Base-by-base conservation (phyloP, 805 yeast genomes). In the Myxozyma geophila region DNA sequence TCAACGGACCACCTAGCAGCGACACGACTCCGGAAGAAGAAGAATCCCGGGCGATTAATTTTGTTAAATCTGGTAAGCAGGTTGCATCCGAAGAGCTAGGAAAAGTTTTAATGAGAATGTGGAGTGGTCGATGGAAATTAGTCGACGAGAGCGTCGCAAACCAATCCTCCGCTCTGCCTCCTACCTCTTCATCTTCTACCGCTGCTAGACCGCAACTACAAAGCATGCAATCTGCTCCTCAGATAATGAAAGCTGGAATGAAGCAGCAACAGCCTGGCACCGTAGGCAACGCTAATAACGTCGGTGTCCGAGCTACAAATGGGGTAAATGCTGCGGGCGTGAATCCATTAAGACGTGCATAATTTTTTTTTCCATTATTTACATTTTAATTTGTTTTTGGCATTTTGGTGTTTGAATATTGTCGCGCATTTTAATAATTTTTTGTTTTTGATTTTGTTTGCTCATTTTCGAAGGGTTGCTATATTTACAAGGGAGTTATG, bases 61-160 rank as follows among this genome's bases (percentile, higher is more conserved):
- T 54, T 47, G 46, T 59, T 35, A 41, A 13, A 17, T 10, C 35
- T 13, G 54, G 51, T 17, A 28, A 21, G 3, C 4, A 44, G 2
- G 44, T 23, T 8, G 19, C 46, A 9, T 21, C 15, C 5, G 64
- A 48, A 7, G 62, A 65, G 7, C 35, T 66, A 5, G 54, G 52
- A 12, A 21, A 12, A 21, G 64, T 57, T 9, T 28, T 66, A 39
- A 54, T 35, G 37, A 47, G 58, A 41, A 47, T 66, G 62, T 66
- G 69, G 69, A 52, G 21, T 33, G 69, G 69, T 7, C 39, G 46
- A 28, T 66, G 69, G 69, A 51, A 54, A 37, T 17, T 66, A n/a
- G 49, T 63, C n/a, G 69, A 66, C 21, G 57, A 60, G 15, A 17
- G 39, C 17, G 44, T 19, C n/a, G 46, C 15, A 8, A 47, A 44